Evolutionary conservation across 805 yeast species (phyloP).

Genomic region (Candida sakaeoensis): DNA sequence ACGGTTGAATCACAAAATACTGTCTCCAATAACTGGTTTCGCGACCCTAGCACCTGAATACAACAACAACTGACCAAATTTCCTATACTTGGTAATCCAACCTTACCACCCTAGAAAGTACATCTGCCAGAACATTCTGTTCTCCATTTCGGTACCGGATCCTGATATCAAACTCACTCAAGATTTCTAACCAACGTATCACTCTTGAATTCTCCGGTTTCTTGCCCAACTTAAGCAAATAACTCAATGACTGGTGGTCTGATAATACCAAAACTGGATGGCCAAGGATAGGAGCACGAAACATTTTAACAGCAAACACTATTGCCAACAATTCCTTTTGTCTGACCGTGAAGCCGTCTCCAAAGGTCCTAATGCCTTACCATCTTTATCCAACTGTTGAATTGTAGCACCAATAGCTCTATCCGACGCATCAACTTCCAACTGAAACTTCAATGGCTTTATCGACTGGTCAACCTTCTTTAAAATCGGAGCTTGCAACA

Average conservation of each 20-base stretch:
- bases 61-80: too few species aligned
- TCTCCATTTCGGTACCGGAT: slow-evolving; percentile 1
- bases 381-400: neutral
- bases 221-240: neutral
- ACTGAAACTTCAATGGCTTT: neutral
- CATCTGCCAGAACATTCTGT: slow-evolving; percentile 5
- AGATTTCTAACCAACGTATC: slow-evolving; percentile 1
- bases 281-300: neutral
- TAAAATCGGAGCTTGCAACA: neutral
- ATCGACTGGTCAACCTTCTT: neutral
- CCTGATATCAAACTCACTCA: neutral
- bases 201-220: slow-evolving; percentile 1
- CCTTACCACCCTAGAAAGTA: slow-evolving; percentile 4
- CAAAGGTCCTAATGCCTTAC: slow-evolving; percentile 1
- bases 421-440: slow-evolving; percentile 4
- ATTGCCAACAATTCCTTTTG: slow-evolving; percentile 5
- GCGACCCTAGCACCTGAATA: too few species aligned
- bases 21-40: too few species aligned
- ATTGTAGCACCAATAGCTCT: slow-evolving; percentile 4
- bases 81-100: too few species aligned
- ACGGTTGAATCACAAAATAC: too few species aligned
- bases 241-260: slow-evolving; percentile 1
- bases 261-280: neutral
- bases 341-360: neutral
- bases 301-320: neutral